Conservation (phyloP, 1,139 yeast genomes). For the Candida sp. region DNA sequence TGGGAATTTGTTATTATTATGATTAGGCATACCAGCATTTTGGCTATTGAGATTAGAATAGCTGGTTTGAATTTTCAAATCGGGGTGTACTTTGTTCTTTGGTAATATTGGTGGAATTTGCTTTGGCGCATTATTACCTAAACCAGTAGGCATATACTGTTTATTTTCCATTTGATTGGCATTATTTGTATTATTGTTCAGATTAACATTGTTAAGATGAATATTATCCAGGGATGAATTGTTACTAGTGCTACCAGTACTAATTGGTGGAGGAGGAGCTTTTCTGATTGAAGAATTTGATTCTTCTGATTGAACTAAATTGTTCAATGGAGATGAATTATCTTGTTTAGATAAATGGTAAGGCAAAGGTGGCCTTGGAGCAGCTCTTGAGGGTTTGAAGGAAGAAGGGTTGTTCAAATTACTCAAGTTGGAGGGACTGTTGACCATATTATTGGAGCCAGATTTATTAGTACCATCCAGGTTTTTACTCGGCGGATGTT, state of each 20-base stretch:
- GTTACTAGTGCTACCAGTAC: constrained; percentile 7
- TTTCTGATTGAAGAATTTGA: constrained; percentile 46
- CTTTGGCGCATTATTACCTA: constrained; percentile 25
- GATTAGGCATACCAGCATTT: constrained; percentile 8
- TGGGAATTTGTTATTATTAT: constrained; percentile 19
- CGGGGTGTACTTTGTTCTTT: constrained; percentile 26
- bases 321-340: constrained; percentile 33
- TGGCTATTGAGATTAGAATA: constrained; percentile 4
- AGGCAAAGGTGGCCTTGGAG: constrained; percentile 46
- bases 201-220: constrained; percentile 7
- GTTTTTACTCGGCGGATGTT: constrained; percentile 23
- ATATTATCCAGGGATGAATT: constrained; percentile 6
- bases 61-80: constrained; percentile 25
- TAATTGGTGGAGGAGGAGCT: constrained; percentile 53
- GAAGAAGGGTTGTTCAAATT: constrained; percentile 6
- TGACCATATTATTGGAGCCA: neutral
- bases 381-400: constrained; percentile 38
- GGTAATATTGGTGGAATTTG: constrained; percentile 33
- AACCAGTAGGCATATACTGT: constrained; percentile 16
- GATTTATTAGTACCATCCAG: constrained; percentile 1
- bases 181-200: constrained; percentile 2
- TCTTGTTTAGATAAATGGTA: constrained; percentile 28
- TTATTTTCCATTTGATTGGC: constrained; percentile 4
- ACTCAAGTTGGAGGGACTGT: constrained; percentile 12
- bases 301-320: constrained; percentile 24